These are phyloP conservation scores for Fusarium subglutinans DNA, from an alignment of 2,329 filamentous ascomycete genomes.

Conservation along the genomic window DNA sequence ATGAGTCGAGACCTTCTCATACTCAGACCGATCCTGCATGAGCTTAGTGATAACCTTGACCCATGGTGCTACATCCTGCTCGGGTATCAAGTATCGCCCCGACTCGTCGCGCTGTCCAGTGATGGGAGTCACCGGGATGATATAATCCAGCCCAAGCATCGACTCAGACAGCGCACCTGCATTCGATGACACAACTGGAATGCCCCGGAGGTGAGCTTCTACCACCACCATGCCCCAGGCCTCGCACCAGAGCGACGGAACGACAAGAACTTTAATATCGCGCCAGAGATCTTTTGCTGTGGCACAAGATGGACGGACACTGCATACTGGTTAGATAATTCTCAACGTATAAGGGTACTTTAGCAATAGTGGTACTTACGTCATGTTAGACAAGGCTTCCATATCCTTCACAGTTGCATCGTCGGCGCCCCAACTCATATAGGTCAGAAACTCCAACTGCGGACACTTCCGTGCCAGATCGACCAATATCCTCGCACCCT, in stretches of 20 bases:
- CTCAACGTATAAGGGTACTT: accelerated
- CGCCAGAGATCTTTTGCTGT: background rate
- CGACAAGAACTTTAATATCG: background rate
- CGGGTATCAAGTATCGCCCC: background rate
- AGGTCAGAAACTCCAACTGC: background rate
- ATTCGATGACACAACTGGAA: background rate
- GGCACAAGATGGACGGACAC: background rate
- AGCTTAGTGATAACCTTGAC: background rate
- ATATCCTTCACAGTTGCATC: background rate
- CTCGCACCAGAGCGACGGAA: background rate
- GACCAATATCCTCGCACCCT: background rate
- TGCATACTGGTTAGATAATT: background rate
- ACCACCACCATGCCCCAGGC: conserved; percentile 4
- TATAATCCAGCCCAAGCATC: background rate
- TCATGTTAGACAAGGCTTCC: background rate
- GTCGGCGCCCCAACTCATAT: background rate
- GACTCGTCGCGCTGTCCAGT: background rate
- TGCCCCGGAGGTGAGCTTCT: conserved; percentile 1
- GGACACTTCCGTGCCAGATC: background rate
- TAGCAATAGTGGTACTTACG: background rate
- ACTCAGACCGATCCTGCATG: background rate
- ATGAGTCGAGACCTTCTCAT: background rate
- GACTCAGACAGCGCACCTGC: background rate
- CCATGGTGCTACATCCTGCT: background rate
- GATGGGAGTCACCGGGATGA: background rate